These are phyloP conservation scores for Lodderomyces orthopsilosis DNA, from an alignment of 1,139 yeast species.

Conservation along the genomic window DNA sequence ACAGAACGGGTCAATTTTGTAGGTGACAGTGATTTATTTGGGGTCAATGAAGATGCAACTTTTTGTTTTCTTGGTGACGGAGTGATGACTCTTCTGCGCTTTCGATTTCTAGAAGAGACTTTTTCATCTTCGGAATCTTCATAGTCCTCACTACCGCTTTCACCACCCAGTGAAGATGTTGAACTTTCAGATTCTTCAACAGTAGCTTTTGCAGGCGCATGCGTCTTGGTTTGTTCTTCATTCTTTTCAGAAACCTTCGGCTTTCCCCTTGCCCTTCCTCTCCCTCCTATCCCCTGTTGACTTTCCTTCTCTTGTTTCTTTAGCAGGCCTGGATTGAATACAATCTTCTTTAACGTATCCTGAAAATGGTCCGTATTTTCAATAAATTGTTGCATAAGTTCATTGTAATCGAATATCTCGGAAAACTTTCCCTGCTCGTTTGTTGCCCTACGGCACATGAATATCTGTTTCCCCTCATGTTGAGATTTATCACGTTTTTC, in stretches of 20 bases:
- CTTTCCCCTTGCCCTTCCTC: background rate
- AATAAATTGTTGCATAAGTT: constrained; percentile 19
- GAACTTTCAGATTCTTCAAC: background rate
- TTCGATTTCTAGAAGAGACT: background rate
- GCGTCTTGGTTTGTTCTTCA: background rate
- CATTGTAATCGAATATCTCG: constrained; percentile 34
- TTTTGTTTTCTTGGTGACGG: background rate
- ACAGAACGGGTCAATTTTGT: constrained; percentile 1
- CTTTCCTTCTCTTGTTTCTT: background rate
- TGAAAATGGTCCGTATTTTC: constrained; percentile 26
- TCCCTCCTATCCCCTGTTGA: background rate
- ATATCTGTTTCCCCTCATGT: constrained; percentile 25
- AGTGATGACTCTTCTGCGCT: background rate
- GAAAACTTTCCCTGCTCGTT: constrained; percentile 35
- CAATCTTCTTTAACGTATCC: constrained; percentile 21
- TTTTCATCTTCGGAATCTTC: background rate
- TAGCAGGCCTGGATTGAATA: background rate
- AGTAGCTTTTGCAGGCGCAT: background rate
- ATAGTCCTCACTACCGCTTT: background rate
- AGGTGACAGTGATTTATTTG: constrained; percentile 5
- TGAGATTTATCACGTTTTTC: constrained; percentile 28
- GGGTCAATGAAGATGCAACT: background rate
- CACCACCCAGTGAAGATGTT: background rate
- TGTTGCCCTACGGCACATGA: constrained; percentile 38
- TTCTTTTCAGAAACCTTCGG: background rate